Evolutionary conservation across 305 asterid species (phyloP).

Genomic region (Withania somnifera): DNA sequence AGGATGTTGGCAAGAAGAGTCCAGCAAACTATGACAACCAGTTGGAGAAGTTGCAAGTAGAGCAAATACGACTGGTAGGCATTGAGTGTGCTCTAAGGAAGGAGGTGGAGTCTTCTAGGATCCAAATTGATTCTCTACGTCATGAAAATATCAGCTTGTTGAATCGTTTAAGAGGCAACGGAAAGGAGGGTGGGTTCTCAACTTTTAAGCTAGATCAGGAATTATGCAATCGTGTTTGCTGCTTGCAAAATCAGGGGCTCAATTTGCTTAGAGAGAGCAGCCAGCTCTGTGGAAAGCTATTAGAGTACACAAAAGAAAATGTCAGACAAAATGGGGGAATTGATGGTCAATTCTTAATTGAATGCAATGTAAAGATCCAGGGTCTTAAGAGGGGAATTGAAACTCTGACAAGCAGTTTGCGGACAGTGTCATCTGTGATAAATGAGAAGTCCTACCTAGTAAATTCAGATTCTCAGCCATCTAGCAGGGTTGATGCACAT

Average conservation of each 20-base stretch:
- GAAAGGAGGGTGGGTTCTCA: slow-evolving; percentile 54
- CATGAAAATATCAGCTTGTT: slow-evolving; percentile 72
- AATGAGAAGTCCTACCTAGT: slow-evolving; percentile 25
- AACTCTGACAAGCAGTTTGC: slow-evolving; percentile 40
- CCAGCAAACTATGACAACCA: slow-evolving; percentile 39
- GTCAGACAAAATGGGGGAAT: slow-evolving; percentile 23
- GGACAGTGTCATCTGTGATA: slow-evolving; percentile 42
- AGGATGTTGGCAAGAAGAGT: slow-evolving; percentile 54
- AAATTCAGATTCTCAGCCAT: slow-evolving; percentile 11
- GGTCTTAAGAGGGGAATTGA: slow-evolving; percentile 81
- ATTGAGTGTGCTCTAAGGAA: slow-evolving; percentile 49
- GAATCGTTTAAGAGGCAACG: slow-evolving; percentile 54
- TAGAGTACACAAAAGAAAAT: slow-evolving; percentile 47
- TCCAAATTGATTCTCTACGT: slow-evolving; percentile 68
- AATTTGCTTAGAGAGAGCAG: slow-evolving; percentile 56
- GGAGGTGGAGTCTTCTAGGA: slow-evolving; percentile 55
- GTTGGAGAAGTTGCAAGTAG: slow-evolving; percentile 51
- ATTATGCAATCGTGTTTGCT: slow-evolving; percentile 53
- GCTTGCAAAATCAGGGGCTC: slow-evolving; percentile 66
- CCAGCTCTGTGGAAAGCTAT: slow-evolving; percentile 61
- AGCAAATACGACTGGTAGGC: slow-evolving; percentile 55
- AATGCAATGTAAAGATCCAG: slow-evolving; percentile 85
- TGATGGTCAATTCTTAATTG: slow-evolving; percentile 54
- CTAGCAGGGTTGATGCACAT: slow-evolving; percentile 15
- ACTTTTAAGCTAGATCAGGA: slow-evolving; percentile 73